phyloP scores from a whole-genome alignment of 169 alveolate species.

The Plasmodium malariae region DNA sequence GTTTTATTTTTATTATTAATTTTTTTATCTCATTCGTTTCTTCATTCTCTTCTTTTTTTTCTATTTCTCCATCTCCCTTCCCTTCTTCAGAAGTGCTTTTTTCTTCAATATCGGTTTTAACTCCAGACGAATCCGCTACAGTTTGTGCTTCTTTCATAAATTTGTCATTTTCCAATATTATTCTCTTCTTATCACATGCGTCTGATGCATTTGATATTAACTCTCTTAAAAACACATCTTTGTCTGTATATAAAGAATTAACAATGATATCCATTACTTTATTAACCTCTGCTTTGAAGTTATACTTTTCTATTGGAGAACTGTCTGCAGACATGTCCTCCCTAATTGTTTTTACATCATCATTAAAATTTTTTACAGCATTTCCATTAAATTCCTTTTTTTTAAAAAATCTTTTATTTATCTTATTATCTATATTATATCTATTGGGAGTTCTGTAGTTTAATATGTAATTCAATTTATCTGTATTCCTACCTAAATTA shows the following conservation, averaged over 20 bases:
- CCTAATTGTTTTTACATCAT: conserved; percentile 35
- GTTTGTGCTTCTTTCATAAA: conserved; percentile 94
- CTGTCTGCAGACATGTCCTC: conserved; percentile 68
- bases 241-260: conserved; percentile 98
- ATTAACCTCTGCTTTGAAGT: conserved; percentile 98
- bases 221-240: conserved; percentile 98
- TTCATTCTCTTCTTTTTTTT: conserved; percentile 5
- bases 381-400: conserved; percentile 15
- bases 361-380: conserved; percentile 11
- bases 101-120: conserved; percentile 97
- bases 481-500: conserved; percentile 23
- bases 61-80: background rate
- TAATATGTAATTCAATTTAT: conserved; percentile 59
- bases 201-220: conserved; percentile 98
- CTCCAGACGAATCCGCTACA: conserved; percentile 94
- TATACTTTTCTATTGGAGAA: conserved; percentile 88
- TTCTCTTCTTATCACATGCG: conserved; percentile 97
- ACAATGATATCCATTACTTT: conserved; percentile 99
- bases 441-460: conserved; percentile 32
- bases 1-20: conserved; percentile 95
- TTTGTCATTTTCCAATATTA: conserved; percentile 94
- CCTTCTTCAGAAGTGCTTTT: background rate
- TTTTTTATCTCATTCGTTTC: conserved; percentile 79
- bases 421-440: conserved; percentile 22
- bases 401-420: conserved; percentile 67